These are phyloP conservation scores for Orbilia javanica DNA, from an alignment of 2,329 filamentous ascomycete genomes.

Conservation along the genomic window DNA sequence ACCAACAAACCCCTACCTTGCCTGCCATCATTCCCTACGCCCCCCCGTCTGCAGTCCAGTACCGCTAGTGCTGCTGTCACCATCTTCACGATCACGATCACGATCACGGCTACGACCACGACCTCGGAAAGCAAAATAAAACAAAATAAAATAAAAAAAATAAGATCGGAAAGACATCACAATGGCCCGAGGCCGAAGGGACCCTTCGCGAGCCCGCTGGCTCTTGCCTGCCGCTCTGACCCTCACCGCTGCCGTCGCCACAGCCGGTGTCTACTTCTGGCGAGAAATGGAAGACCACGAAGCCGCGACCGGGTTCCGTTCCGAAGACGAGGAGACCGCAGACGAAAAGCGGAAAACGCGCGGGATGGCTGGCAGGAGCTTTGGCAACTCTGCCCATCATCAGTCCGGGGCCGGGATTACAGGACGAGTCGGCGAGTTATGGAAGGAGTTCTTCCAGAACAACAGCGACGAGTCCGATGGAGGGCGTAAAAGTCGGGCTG, in stretches of 20 bases:
- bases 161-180: no score
- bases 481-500: constrained; percentile 23
- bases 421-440: constrained; percentile 50
- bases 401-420: constrained; percentile 31
- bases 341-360: constrained; percentile 51
- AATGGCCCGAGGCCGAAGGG: constrained; percentile 56
- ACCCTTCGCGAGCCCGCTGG: constrained; percentile 55
- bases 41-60: no score
- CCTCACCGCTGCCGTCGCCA: constrained; percentile 56
- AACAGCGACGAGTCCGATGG: constrained; percentile 54
- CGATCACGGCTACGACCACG: no score
- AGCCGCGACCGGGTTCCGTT: constrained; percentile 54
- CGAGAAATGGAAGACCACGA: constrained; percentile 58
- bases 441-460: constrained; percentile 55
- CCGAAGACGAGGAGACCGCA: constrained; percentile 57
- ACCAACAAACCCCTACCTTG: constrained; percentile 8
- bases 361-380: constrained; percentile 44
- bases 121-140: no score
- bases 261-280: constrained; percentile 58
- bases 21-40: no score
- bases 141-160: no score
- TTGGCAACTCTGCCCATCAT: constrained; percentile 35
- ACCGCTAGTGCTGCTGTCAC: neutral
- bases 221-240: constrained; percentile 55
- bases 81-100: neutral